Percentiles rank a stretch among this genome's conserved stretches.
phyloP scores from a whole-genome alignment of 768 basidiomycete species.

The Mycena polygramma region DNA sequence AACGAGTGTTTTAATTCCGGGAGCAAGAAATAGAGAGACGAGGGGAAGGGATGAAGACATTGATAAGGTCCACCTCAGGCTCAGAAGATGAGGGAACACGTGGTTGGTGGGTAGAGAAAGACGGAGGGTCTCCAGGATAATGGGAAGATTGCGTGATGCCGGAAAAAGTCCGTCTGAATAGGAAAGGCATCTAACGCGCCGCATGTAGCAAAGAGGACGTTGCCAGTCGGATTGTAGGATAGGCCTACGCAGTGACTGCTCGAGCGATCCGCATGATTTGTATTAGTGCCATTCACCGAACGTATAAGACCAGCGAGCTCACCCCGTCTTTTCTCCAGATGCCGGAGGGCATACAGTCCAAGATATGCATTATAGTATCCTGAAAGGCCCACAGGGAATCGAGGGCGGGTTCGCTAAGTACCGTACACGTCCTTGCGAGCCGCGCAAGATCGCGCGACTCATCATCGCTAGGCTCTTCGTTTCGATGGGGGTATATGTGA shows the following conservation, averaged over 20 bases:
- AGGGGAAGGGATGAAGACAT: background rate
- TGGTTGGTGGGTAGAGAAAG: background rate
- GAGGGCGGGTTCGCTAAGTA: background rate
- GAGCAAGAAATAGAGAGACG: background rate
- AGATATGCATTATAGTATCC: background rate
- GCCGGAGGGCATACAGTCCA: background rate
- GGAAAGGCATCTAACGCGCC: background rate
- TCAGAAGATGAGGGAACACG: background rate
- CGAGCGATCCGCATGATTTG: background rate
- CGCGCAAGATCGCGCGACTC: background rate
- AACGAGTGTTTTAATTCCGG: background rate
- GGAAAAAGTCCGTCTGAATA: background rate
- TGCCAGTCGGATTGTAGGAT: constrained; percentile 5
- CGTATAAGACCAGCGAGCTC: background rate
- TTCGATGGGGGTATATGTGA: background rate
- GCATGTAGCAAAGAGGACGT: background rate
- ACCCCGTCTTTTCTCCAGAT: background rate
- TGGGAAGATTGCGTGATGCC: background rate
- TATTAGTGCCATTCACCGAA: background rate
- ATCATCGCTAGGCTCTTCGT: background rate
- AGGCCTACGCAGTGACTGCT: background rate
- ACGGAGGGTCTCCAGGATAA: background rate
- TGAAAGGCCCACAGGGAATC: constrained; percentile 1
- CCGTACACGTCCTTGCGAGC: background rate
- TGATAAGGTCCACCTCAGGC: background rate